Evolutionary conservation across 768 basidiomycete species (phyloP).

Genomic region (Peribolospora baueri): DNA sequence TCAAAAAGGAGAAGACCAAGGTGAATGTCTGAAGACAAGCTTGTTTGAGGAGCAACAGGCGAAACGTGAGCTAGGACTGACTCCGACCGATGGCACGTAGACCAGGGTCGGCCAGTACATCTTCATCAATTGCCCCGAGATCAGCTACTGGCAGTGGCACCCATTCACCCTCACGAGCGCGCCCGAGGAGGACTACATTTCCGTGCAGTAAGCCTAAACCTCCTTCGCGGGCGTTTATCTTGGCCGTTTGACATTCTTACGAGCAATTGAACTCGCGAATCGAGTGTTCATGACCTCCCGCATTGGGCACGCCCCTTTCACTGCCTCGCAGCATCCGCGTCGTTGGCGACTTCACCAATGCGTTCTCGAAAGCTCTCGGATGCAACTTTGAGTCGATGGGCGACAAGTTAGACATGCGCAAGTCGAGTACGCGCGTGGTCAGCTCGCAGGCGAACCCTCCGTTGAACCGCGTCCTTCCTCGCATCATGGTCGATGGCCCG

Average conservation of each 20-base stretch:
- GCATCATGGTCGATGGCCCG: slow-evolving; percentile 89
- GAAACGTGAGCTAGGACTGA: no score
- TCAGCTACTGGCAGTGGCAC: slow-evolving; percentile 92
- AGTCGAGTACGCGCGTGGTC: slow-evolving; percentile 31
- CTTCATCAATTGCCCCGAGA: slow-evolving; percentile 68
- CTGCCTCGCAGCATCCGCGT: background rate
- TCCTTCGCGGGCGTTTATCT: slow-evolving; percentile 33
- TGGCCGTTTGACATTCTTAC: background rate
- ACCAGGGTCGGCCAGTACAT: slow-evolving; percentile 32
- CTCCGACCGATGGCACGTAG: background rate
- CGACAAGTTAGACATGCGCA: slow-evolving; percentile 18
- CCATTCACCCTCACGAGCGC: slow-evolving; percentile 74
- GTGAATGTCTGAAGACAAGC: background rate
- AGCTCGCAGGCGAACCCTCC: slow-evolving; percentile 24
- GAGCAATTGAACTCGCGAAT: background rate
- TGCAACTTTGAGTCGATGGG: slow-evolving; percentile 38
- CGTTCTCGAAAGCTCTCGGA: slow-evolving; percentile 54
- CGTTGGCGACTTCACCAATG: slow-evolving; percentile 73
- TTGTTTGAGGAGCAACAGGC: no score
- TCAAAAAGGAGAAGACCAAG: slow-evolving; percentile 80
- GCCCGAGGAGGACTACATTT: slow-evolving; percentile 85
- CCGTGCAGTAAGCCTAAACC: slow-evolving; percentile 32
- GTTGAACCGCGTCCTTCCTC: slow-evolving; percentile 49
- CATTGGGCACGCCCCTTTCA: no score
- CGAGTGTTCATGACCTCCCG: background rate